A percentile compares a stretch with the other conserved stretches of the same genome.
These are phyloP conservation scores for Colletotrichum ledebouriae DNA, from an alignment of 2,329 filamentous ascomycete species.

Conservation along the genomic window DNA sequence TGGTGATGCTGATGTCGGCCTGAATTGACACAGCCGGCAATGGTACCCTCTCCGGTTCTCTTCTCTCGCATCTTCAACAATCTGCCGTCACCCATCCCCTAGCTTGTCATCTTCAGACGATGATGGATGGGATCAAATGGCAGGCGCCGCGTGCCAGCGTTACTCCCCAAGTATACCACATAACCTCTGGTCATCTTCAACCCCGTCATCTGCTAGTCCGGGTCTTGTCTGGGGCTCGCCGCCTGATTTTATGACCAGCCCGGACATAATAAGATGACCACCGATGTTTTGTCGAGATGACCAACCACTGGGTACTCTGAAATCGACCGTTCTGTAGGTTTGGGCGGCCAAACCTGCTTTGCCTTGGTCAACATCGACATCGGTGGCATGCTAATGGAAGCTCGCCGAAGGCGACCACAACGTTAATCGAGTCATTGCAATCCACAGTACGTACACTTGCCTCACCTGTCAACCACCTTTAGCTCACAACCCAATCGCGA, in stretches of 20 bases:
- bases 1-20: background rate
- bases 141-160: conserved; percentile 3
- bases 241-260: background rate
- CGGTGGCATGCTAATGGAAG: conserved; percentile 7
- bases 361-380: background rate
- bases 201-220: conserved; percentile 1
- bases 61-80: background rate
- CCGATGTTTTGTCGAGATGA: conserved; percentile 12
- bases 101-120: conserved; percentile 24
- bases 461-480: conserved; percentile 23
- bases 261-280: conserved; percentile 15
- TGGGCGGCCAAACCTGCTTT: background rate
- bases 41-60: background rate
- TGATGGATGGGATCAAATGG: conserved; percentile 10
- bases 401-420: background rate
- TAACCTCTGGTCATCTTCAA: background rate
- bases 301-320: background rate
- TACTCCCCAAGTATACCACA: background rate
- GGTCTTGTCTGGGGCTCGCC: background rate
- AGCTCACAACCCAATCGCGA: conserved; percentile 34
- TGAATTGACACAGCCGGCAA: conserved; percentile 2
- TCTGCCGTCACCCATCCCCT: conserved; percentile 2
- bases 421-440: conserved; percentile 22
- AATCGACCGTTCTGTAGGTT: background rate
- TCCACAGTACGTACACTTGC: conserved; percentile 5